Conservation (phyloP, 495 filamentous ascomycete species). For the Trichoderma virens region DNA sequence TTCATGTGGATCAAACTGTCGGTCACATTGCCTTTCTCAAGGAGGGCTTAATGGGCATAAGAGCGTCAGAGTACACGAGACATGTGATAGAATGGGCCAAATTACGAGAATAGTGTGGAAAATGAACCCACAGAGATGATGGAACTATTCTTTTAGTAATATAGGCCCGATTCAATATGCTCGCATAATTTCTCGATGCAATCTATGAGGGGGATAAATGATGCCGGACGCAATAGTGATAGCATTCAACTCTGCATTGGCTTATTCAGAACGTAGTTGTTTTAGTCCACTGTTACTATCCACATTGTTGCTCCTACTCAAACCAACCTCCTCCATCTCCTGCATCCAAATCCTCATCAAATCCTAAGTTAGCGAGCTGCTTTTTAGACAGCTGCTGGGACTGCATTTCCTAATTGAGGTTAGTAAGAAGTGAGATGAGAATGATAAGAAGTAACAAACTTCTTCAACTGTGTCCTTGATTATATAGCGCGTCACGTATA, state of each 20-base stretch:
- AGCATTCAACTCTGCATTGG: too few relatives aligned
- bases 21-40: background rate
- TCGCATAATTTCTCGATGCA: too few relatives aligned
- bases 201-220: too few relatives aligned
- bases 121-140: too few relatives aligned
- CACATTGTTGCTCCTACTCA: background rate
- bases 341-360: background rate
- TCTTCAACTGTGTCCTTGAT: slow-evolving; percentile 37
- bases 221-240: too few relatives aligned
- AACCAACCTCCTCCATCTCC: background rate
- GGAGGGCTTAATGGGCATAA: background rate
- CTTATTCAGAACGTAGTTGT: too few relatives aligned
- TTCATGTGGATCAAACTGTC: background rate
- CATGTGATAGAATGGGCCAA: background rate
- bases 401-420: background rate
- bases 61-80: background rate
- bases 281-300: background rate
- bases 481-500: slow-evolving; percentile 34
- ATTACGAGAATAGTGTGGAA: too few relatives aligned
- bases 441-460: slow-evolving; percentile 20
- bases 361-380: background rate
- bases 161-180: too few relatives aligned
- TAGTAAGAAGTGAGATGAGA: background rate
- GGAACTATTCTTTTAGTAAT: too few relatives aligned
- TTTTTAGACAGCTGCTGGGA: background rate